Evolutionary conservation across 345 rosid genomes (phyloP), one percentile per base, ranked within the genome.

Genomic region (Salix viminalis): DNA sequence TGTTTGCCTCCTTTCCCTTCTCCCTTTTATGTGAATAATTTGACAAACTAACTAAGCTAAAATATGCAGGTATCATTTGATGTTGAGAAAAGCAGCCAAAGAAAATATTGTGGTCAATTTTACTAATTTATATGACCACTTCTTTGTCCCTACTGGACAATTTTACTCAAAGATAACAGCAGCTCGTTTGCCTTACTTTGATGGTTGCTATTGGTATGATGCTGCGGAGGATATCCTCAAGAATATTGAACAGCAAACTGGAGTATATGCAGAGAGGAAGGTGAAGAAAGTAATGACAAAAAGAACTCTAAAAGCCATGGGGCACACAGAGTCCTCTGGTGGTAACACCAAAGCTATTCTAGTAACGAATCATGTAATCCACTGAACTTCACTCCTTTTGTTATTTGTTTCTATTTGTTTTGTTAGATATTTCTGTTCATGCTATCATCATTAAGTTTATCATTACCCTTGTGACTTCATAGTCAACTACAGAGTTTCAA

Each of bases 121-220:
- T 75, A 85, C 89, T 60, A 85, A 89, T 77, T 77, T 88, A 72
- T 81, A 88, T 60, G 79, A 89, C 41, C 84, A 80, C 60, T 86
- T 86, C 84, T 88, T 89, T 16, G 75, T 75, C 41, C 46, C 81
- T 39, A 77, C 72, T 46, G 80, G 80, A 6, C 80, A 75, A 70
- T 67, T 56, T 65, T 74, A 76, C 67, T 74, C 80, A 74, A 83
- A 84, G 71, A 76, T 80, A 42, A 80, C 87, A 41, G 87, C 88
- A 74, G 82, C 92, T 6, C 82, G 83, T 23, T 75, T 89, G 79
- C 92, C 92, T 34, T 88, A 88, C 79, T 85, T 88, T 78, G 92
- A 89, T 76, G 91, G 92, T 52, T 87, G 83, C 70, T 86, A 79
- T 76, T 89, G 91, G 91, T 82, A 85, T 65, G 24, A 24, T 73